Base-by-base conservation (phyloP, 108 stramenopile genomes). In the Skeletonema tropicum region DNA sequence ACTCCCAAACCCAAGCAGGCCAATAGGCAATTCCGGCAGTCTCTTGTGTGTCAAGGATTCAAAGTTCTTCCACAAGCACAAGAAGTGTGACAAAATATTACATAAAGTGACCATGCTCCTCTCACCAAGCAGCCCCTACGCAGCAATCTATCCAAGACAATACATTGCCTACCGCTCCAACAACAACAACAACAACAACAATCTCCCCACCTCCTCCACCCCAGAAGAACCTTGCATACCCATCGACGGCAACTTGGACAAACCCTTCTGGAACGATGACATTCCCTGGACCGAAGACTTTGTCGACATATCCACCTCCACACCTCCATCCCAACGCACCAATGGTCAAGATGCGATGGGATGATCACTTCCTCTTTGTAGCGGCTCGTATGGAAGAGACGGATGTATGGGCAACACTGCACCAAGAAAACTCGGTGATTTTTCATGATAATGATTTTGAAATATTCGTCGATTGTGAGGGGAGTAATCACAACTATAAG, bases 401-500 rank as follows among this genome's bases (percentile, higher is more conserved):
- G 21, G 80, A 82, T 66, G 80, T 82, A 1, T 82, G 80, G 80
- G 74, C 66, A 36, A 83, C 82, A 21, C 61, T 84, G 4, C 82
- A 83, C 2, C 78, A 92, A 67, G 86, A 89, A 4, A 95, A 95
- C 76, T 83, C 85, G 31, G 88, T 92, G 14, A 95, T 95, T 60
- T 95, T 83, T 86, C 94, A 95, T 57, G 74, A 82, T 70, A 82
- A 82, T 64, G 80, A 82, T 57, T 95, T 95, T 83, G 96, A 97
- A 82, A 89, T 97, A 26, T 97, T 97, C 74, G 69, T 97, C 36
- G 94, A 97, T 69, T 82, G 89, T 21, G 65, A 76, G 26, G 90
- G 88, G 8, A 80, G 71, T 23, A 86, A 83, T 79, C 90, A 91
- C 70, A 58, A 87, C 68, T 96, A 96, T 80, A 94, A 94, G 69